Evolutionary conservation across 768 basidiomycete species (phyloP), one percentile per base, ranked within the genome.

Genomic region (Boletus rubescentipes): DNA sequence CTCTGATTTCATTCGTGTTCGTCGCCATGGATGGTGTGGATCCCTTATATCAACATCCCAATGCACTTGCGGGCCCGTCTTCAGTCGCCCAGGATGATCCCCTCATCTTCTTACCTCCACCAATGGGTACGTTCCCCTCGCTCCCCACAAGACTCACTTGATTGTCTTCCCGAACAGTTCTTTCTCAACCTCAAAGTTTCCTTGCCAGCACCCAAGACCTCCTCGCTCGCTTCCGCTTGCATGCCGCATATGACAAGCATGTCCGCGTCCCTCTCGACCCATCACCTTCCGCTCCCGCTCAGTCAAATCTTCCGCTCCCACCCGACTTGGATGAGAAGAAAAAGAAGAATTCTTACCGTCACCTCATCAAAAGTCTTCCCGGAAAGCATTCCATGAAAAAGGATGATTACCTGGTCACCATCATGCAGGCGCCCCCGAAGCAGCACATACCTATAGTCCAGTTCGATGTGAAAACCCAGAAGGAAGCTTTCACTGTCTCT

Each of bases 321-420:
- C 80, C 73, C 44, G 73, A 75, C n/a, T 72, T 71, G 16, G 79
- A 76, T 16, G 83, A 87, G 54, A 77, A 75, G 79, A 90, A 85
- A 79, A 84, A 80, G 75, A 87, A 86, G 77, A 88, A 88, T 61
- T 83, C 73, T 53, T 91, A 90, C 63, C 87, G 82, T 61, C 84
- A 89, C 62, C 79, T 90, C 50, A 87, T 91, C 62, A 88, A 85
- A 74, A 83, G 80, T 53, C 75, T 87, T 42, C 87, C 87, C 57
- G 89, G 89, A 54, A 91, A 90, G 68, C 89, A 91, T 59, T 87
- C 88, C 29, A 77, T 81, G 77, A 89, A 88, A 75, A 91, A 86
- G 67, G 89, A 91, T 61, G 83, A 86, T 54, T 89, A 82, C 68
- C 70, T 91, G 46, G 77, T 76, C 36, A 82, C 73, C 1, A 82